These are phyloP conservation scores for Teratosphaeriaceae sp. DNA, from an alignment of 2,329 filamentous ascomycete species.

Conservation along the genomic window DNA sequence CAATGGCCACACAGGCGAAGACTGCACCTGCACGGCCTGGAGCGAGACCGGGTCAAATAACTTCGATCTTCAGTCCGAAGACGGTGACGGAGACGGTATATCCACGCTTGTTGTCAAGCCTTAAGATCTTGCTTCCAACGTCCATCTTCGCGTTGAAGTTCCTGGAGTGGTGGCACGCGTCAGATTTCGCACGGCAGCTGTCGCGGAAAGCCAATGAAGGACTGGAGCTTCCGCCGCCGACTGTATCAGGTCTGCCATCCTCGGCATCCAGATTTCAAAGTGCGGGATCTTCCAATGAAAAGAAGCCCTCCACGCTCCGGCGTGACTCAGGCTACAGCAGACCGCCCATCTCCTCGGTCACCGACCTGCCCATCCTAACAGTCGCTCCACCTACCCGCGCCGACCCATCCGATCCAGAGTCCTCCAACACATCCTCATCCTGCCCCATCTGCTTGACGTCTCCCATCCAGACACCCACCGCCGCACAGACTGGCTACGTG, in stretches of 20 bases:
- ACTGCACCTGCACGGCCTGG: slow-evolving; percentile 31
- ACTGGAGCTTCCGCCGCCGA: slow-evolving; percentile 82
- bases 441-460: slow-evolving; percentile 76
- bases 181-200: slow-evolving; percentile 90
- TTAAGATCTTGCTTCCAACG: slow-evolving; percentile 79
- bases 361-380: slow-evolving; percentile 77
- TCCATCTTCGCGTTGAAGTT: slow-evolving; percentile 98
- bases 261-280: slow-evolving; percentile 25
- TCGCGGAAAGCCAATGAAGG: slow-evolving; percentile 79
- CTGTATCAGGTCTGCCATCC: slow-evolving; percentile 57
- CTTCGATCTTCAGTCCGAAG: slow-evolving; percentile 62
- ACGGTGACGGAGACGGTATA: slow-evolving; percentile 51
- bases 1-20: slow-evolving; percentile 48
- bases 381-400: slow-evolving; percentile 54
- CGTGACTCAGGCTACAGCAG: slow-evolving; percentile 22
- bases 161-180: slow-evolving; percentile 98
- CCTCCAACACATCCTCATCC: slow-evolving; percentile 42
- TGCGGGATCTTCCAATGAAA: slow-evolving; percentile 11
- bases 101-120: slow-evolving; percentile 60
- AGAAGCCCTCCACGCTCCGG: slow-evolving; percentile 11
- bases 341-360: slow-evolving; percentile 69
- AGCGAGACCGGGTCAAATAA: slow-evolving; percentile 56
- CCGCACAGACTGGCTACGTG: slow-evolving; percentile 87
- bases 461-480: slow-evolving; percentile 79
- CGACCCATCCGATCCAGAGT: slow-evolving; percentile 36